Evolutionary conservation across 805 yeast species (phyloP).

Genomic region (Saturnispora kantuleensis): DNA sequence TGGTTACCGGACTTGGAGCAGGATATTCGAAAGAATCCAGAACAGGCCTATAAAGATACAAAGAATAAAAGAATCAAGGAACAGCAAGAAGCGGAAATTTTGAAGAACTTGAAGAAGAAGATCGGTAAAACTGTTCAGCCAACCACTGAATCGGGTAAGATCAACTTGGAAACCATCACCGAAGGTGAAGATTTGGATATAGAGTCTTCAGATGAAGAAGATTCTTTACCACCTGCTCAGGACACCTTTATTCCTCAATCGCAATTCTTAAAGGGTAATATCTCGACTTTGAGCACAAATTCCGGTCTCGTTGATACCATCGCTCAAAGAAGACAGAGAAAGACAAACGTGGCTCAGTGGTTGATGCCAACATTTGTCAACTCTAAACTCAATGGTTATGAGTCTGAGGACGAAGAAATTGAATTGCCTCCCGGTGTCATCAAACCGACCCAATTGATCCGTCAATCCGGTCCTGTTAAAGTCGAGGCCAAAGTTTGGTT

Average conservation of each 20-base stretch:
- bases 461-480: constrained; percentile 84
- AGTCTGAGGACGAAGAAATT: constrained; percentile 82
- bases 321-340: constrained; percentile 12
- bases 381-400: constrained; percentile 32
- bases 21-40: constrained; percentile 71
- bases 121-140: constrained; percentile 33
- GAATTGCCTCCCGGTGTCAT: constrained; percentile 82
- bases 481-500: constrained; percentile 98
- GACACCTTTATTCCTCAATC: constrained; percentile 1
- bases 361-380: constrained; percentile 26
- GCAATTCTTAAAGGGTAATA: background rate
- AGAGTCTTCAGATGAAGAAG: constrained; percentile 47
- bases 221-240: constrained; percentile 28
- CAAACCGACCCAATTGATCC: constrained; percentile 68
- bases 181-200: constrained; percentile 31
- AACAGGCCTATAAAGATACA: constrained; percentile 64
- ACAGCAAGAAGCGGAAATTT: constrained; percentile 29
- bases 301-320: constrained; percentile 5
- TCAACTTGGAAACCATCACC: constrained; percentile 25
- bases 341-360: constrained; percentile 16
- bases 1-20: constrained; percentile 88
- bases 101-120: constrained; percentile 33
- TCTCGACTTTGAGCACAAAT: background rate
- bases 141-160: constrained; percentile 16
- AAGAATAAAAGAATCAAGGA: constrained; percentile 42